Conservation (phyloP, 208 protist genomes). For the Sergeia podlipaevii region DNA sequence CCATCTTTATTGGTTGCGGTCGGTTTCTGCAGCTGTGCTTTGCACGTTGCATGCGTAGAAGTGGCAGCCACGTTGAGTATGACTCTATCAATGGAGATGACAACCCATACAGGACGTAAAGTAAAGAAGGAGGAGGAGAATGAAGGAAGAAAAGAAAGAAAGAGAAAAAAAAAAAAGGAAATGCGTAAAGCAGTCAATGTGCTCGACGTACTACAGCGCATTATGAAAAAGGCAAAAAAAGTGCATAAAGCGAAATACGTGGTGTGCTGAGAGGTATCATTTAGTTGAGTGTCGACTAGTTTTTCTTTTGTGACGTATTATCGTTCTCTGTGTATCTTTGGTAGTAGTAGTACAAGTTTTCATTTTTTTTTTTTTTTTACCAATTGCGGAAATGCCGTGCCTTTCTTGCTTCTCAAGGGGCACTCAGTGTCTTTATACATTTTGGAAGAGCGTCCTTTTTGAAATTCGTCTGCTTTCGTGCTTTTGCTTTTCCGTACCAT, state of each 20-base stretch:
- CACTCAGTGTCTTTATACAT: not conserved
- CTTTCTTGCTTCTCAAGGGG: not conserved
- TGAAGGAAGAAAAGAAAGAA: too few relatives aligned
- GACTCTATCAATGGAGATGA: slow-evolving; percentile 12
- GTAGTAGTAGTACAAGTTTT: not conserved
- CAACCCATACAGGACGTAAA: slow-evolving; percentile 8
- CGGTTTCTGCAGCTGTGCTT: slow-evolving; percentile 15
- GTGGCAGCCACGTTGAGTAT: slow-evolving; percentile 15
- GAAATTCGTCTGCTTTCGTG: slow-evolving; percentile 2
- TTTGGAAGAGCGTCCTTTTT: not conserved
- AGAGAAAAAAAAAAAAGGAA: too few relatives aligned
- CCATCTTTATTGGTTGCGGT: slow-evolving; percentile 23
- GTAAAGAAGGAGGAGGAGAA: not conserved
- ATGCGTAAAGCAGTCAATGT: too few relatives aligned
- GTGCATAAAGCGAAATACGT: too few relatives aligned
- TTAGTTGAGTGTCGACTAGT: not conserved
- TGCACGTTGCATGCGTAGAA: slow-evolving; percentile 4
- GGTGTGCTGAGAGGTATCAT: too few relatives aligned
- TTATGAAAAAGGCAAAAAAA: too few relatives aligned
- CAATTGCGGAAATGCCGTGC: not conserved
- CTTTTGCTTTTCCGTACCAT: slow-evolving; percentile 4
- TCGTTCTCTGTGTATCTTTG: slow-evolving; percentile 3
- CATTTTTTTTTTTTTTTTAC: slow-evolving; percentile 8
- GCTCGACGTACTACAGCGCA: too few relatives aligned
- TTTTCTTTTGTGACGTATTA: too few relatives aligned